Base-by-base conservation (phyloP, 805 yeast species). In the Kuraishia ogatae region DNA sequence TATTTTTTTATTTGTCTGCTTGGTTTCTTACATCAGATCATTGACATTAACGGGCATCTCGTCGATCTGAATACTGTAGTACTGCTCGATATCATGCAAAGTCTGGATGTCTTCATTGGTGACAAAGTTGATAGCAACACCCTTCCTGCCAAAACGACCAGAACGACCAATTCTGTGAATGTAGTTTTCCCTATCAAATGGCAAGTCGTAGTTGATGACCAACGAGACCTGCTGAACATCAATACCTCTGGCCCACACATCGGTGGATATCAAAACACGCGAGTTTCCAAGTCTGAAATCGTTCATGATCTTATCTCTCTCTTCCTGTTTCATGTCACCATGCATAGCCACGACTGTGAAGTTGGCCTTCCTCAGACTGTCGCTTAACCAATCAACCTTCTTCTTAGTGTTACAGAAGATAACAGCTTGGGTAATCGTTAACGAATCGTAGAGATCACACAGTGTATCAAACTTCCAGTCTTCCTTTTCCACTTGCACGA, bases 101-200 rank as follows among this genome's bases (percentile, higher is more conserved):
- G 80, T 80, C 61, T 80, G 78, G 60, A 79, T 79, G 70, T 93
- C 97, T 55, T 84, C 84, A 59, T 78, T 80, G 53, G 98, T 92
- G 64, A 92, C 85, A 67, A 93, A 88, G 79, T 92, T 94, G 70
- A 93, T 88, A 59, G 98, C 97, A 59, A 89, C 93, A 79, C 99
- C 99, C 77, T 92, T 93, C 74, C 99, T 84, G 71, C 99, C 99
- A 79, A 93, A 93, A 74, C 99, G 85, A 67, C 99, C 99, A 64
- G 96, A 89, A 77, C 99, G 85, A 73, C 99, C 99, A 66, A 93
- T 96, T 77, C 99, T 83, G 77, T 93, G 99, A 66, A 93, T 87
- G 72, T 94, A 93, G 78, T 89, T 92, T 74, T 92, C 97, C 72
- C 87, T 84, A 77, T 86, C 87, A 62, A 83, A 79, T 50, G 97